Evolutionary conservation across 2,329 filamentous ascomycete species (phyloP), one percentile per base, ranked within the genome.

Genomic region (Myotisia sp.): DNA sequence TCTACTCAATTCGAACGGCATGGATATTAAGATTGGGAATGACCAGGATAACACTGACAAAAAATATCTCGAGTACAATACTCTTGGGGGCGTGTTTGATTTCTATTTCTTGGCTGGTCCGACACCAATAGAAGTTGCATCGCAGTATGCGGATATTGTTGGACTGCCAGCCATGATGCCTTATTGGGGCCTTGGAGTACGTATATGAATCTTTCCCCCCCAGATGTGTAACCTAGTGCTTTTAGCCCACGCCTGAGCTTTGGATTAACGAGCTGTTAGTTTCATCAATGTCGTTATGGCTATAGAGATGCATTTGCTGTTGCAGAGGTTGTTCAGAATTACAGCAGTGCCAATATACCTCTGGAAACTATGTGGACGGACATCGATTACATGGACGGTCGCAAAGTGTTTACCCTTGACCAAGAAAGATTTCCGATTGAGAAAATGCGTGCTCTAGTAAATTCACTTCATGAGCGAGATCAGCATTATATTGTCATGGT

Each of bases 61-160:
- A 4, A 71, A 83, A 51, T 79, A 74, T 39, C 64, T 86, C 3
- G 76, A 84, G 54, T 84, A 83, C 57, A 80, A 83, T 53, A 70
- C 71, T 1, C 63, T 84, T 2, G 79, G 79, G 10, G 80, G 80
- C 3, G 67, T 83, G 13, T 49, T 86, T 3, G 80, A 84, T 51
- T 67, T 76, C 34, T 75, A 75, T 47, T 74, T 76, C 44, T 41
- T 74, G 5, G 60, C 68, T 3, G 72, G 71, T 0, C 68, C 70
- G 0, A 60, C 56, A 0, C 67, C 70, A 0, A 48, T 64, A 9
- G 63, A 70, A 4, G 68, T 73, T 2, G 55, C 68, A 2, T 54
- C 58, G 42, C 70, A 75, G 44, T 74, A 74, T 42, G 58, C 67
- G 3, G 59, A 66, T 37, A 52, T 73, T 23, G 58, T 60, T 6